Evolutionary conservation across 495 filamentous ascomycete genomes (phyloP).

Genomic region (Chaetomium cochliodes): DNA sequence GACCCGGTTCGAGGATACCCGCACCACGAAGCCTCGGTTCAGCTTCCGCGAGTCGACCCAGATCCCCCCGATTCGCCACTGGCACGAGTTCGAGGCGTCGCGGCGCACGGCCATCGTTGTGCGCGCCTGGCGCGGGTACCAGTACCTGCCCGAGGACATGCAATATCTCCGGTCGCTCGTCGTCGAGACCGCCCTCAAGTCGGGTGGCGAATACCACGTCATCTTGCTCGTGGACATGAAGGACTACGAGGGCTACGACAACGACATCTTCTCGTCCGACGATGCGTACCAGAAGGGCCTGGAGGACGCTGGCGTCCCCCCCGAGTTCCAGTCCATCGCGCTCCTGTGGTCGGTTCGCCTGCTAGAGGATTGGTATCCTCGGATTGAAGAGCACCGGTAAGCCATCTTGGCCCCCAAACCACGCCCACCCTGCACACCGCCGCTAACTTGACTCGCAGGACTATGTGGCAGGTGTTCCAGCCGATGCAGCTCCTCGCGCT

Average conservation of each 20-base stretch:
- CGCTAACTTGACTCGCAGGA: constrained; percentile 13
- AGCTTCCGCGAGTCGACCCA: constrained; percentile 24
- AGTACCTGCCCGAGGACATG: constrained; percentile 44
- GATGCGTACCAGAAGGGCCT: constrained; percentile 52
- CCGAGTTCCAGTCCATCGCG: constrained; percentile 56
- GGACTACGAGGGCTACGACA: constrained; percentile 43
- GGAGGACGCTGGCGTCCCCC: constrained; percentile 48
- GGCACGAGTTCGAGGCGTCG: constrained; percentile 35
- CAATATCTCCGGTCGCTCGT: constrained; percentile 56
- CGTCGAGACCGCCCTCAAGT: constrained; percentile 53
- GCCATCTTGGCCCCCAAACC: neutral
- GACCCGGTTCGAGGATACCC: constrained; percentile 26
- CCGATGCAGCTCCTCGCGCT: constrained; percentile 59
- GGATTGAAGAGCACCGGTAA: constrained; percentile 38
- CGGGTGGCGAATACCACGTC: constrained; percentile 59
- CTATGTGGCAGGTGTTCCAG: constrained; percentile 42
- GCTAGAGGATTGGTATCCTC: constrained; percentile 43
- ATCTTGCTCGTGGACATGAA: constrained; percentile 60
- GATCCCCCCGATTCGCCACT: constrained; percentile 33
- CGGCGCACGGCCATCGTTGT: constrained; percentile 42
- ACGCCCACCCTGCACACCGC: neutral
- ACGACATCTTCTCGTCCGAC: constrained; percentile 51
- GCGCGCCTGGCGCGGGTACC: constrained; percentile 45
- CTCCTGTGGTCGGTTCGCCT: constrained; percentile 55
- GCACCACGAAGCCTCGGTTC: constrained; percentile 31